Evolutionary conservation across 106 monocot species (phyloP).

Genomic region (Allium fistulosum): DNA sequence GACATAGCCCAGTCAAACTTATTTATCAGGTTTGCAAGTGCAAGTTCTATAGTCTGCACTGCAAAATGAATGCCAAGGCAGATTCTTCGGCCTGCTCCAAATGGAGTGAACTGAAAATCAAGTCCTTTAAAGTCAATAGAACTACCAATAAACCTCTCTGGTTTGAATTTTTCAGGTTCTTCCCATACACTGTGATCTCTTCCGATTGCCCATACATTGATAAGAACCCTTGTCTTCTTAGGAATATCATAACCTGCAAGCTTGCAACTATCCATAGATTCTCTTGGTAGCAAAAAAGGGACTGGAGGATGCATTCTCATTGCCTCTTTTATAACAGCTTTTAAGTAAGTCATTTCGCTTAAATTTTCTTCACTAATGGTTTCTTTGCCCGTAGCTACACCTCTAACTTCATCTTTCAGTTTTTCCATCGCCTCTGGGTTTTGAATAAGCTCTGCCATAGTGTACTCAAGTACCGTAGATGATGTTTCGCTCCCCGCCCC

Average conservation of each 20-base stretch:
- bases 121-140: not conserved
- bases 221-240: not conserved
- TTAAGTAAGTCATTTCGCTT: no score
- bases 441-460: not conserved
- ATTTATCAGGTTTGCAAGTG: not conserved
- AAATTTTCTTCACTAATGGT: not conserved
- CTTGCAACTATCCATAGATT: no score
- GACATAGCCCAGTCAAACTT: no score
- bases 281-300: no score
- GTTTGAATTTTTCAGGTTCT: not conserved
- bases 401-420: not conserved
- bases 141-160: not conserved
- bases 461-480: not conserved
- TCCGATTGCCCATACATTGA: not conserved
- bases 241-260: no score
- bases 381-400: not conserved
- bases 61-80: not conserved
- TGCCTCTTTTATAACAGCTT: no score
- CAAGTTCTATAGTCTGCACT: not conserved
- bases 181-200: not conserved
- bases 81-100: not conserved
- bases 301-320: no score
- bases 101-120: not conserved
- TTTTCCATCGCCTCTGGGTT: not conserved
- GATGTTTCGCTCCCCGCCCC: not conserved